A percentile compares a stretch with the other conserved stretches of the same genome.
Conservation (phyloP, 2,329 filamentous ascomycete species). For the Neofusicoccum laricinum region DNA sequence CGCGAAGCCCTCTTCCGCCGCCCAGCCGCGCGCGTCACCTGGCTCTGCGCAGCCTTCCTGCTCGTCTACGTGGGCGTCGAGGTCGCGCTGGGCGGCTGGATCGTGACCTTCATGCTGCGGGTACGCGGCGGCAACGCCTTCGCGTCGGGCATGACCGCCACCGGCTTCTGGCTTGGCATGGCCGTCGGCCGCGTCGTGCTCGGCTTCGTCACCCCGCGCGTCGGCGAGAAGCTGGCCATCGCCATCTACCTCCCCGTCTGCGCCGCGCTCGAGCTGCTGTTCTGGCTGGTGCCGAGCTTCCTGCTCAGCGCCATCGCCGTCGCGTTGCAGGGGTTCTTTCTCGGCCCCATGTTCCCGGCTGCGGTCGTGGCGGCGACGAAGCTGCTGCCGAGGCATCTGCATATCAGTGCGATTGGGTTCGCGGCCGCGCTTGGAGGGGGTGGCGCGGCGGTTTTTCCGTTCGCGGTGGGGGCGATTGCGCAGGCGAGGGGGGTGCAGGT, state of each 20-base stretch:
- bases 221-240: slow-evolving; percentile 66
- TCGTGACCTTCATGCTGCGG: slow-evolving; percentile 82
- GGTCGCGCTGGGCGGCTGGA: slow-evolving; percentile 75
- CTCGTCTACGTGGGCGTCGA: slow-evolving; percentile 78
- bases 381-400: slow-evolving; percentile 67
- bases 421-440: slow-evolving; percentile 73
- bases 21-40: slow-evolving; percentile 58
- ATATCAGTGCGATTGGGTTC: slow-evolving; percentile 79
- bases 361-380: slow-evolving; percentile 72
- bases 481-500: slow-evolving; percentile 59
- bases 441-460: slow-evolving; percentile 67
- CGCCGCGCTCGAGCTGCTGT: slow-evolving; percentile 66
- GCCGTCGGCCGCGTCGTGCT: slow-evolving; percentile 70
- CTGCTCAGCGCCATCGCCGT: slow-evolving; percentile 71
- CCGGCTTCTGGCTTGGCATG: slow-evolving; percentile 81
- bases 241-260: slow-evolving; percentile 62
- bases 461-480: slow-evolving; percentile 65
- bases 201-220: slow-evolving; percentile 70
- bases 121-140: slow-evolving; percentile 69
- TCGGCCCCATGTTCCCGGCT: slow-evolving; percentile 76
- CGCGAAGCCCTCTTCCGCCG: slow-evolving; percentile 48
- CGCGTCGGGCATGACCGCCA: slow-evolving; percentile 70
- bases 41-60: slow-evolving; percentile 72
- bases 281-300: slow-evolving; percentile 79
- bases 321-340: slow-evolving; percentile 71